Conservation (phyloP, 306 rosid species). For the Fragaria nilgerrensis region DNA sequence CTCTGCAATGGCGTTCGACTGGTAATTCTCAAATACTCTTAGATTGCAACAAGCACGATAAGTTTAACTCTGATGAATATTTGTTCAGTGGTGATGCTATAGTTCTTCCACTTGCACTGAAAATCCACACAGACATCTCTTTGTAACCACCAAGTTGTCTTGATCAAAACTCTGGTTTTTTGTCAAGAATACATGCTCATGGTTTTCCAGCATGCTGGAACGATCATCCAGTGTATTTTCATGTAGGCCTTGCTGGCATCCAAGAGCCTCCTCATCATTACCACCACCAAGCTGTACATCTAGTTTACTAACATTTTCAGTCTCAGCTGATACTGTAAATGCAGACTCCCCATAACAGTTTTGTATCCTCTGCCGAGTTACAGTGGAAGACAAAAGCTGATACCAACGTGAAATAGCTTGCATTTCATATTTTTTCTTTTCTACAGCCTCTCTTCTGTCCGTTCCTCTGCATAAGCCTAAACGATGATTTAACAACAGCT, state of each 20-base stretch:
- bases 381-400: slow-evolving; percentile 84
- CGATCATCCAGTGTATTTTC: slow-evolving; percentile 24
- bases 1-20: not conserved
- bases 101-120: slow-evolving; percentile 82
- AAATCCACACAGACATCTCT: slow-evolving; percentile 79
- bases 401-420: slow-evolving; percentile 80
- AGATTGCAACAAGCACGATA: slow-evolving; percentile 17
- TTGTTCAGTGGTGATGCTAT: slow-evolving; percentile 26
- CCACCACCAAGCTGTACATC: slow-evolving; percentile 29
- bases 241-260: slow-evolving; percentile 18
- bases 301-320: slow-evolving; percentile 17
- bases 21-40: not conserved
- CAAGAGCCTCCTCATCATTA: slow-evolving; percentile 31
- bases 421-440: slow-evolving; percentile 64
- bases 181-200: slow-evolving; percentile 73
- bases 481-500: slow-evolving; percentile 16
- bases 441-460: slow-evolving; percentile 60
- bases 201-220: slow-evolving; percentile 34
- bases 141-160: slow-evolving; percentile 53
- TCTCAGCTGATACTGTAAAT: slow-evolving; percentile 32
- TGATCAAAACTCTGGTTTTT: slow-evolving; percentile 60
- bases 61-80: not conserved
- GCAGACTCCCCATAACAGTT: slow-evolving; percentile 52
- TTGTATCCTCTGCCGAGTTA: slow-evolving; percentile 79
- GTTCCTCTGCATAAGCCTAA: slow-evolving; percentile 81